These are phyloP conservation scores for Tinospora cordifolia DNA, from an alignment of 164 flowering plant genomes.

Conservation along the genomic window DNA sequence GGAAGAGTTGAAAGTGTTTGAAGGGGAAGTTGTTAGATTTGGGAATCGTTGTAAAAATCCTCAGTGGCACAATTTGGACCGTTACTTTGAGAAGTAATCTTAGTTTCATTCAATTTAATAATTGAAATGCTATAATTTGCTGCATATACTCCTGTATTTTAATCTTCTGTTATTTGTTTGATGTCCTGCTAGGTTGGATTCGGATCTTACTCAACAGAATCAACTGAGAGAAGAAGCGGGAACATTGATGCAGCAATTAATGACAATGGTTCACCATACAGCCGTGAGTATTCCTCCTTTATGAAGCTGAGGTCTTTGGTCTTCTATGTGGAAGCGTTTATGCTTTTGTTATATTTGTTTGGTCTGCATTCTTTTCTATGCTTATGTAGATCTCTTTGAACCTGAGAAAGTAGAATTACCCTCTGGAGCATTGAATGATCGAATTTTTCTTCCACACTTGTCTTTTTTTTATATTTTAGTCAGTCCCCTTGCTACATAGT, in stretches of 20 bases:
- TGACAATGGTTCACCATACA: constrained; percentile 67
- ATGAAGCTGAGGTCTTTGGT: neutral
- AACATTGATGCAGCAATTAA: constrained; percentile 56
- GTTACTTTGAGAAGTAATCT: constrained; percentile 74
- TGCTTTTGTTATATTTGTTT: too few relatives aligned
- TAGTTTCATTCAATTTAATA: constrained; percentile 1
- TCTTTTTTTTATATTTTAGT: too few relatives aligned
- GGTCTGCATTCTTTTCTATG: too few relatives aligned
- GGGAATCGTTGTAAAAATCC: constrained; percentile 96
- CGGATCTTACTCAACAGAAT: constrained; percentile 47
- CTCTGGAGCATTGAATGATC: too few relatives aligned
- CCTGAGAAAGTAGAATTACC: too few relatives aligned
- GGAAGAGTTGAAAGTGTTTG: constrained; percentile 71
- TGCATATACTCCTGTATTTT: neutral
- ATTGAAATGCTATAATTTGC: constrained; percentile 1
- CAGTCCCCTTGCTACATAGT: too few relatives aligned
- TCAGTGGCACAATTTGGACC: constrained; percentile 85
- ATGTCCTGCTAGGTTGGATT: constrained; percentile 40
- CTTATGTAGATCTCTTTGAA: too few relatives aligned
- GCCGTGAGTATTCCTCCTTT: constrained; percentile 49
- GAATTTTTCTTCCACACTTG: too few relatives aligned
- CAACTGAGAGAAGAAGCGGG: constrained; percentile 69
- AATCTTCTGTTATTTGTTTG: constrained; percentile 2
- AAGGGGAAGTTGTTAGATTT: constrained; percentile 83
- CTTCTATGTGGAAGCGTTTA: neutral